Percentiles rank a stretch among this genome's conserved stretches.
Evolutionary conservation across 2,329 filamentous ascomycete genomes (phyloP).

Genomic region (Penicillium sp.): DNA sequence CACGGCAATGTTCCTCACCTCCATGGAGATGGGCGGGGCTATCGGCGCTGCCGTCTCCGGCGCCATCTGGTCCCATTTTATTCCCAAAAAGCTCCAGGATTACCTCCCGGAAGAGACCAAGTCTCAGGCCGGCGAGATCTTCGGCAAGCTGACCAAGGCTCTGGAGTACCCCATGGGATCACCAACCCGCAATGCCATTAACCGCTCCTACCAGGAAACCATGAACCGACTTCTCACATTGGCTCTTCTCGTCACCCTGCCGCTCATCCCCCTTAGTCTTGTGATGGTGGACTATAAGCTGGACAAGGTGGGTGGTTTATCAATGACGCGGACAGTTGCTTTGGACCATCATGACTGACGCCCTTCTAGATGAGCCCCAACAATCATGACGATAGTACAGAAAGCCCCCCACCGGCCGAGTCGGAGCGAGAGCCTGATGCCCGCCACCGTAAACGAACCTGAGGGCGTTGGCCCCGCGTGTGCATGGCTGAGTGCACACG

Average conservation of each 20-base stretch:
- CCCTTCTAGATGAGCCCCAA: constrained; percentile 28
- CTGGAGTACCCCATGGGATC: constrained; percentile 58
- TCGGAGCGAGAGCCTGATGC: constrained; percentile 19
- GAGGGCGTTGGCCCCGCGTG: no score
- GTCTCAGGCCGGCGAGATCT: constrained; percentile 48
- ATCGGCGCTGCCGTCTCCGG: constrained; percentile 60
- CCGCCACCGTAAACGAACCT: constrained; percentile 26
- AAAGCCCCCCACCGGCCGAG: constrained; percentile 11
- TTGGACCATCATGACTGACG: constrained; percentile 5
- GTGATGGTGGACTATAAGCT: constrained; percentile 59
- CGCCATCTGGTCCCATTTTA: constrained; percentile 63
- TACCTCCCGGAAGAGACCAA: constrained; percentile 51
- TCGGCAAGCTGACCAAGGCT: constrained; percentile 54
- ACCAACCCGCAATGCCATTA: constrained; percentile 58
- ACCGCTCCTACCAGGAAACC: constrained; percentile 63
- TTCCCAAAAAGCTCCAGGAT: constrained; percentile 51
- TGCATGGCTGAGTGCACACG: no score
- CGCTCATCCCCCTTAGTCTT: constrained; percentile 56
- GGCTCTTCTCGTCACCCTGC: constrained; percentile 54
- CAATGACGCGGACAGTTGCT: background rate
- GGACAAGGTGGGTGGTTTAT: constrained; percentile 44
- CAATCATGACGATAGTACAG: constrained; percentile 12
- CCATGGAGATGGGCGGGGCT: constrained; percentile 59
- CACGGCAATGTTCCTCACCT: constrained; percentile 60
- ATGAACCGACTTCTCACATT: constrained; percentile 59